phyloP scores from a whole-genome alignment of 2,329 filamentous ascomycete genomes.

The Epichloe glyceriae region DNA sequence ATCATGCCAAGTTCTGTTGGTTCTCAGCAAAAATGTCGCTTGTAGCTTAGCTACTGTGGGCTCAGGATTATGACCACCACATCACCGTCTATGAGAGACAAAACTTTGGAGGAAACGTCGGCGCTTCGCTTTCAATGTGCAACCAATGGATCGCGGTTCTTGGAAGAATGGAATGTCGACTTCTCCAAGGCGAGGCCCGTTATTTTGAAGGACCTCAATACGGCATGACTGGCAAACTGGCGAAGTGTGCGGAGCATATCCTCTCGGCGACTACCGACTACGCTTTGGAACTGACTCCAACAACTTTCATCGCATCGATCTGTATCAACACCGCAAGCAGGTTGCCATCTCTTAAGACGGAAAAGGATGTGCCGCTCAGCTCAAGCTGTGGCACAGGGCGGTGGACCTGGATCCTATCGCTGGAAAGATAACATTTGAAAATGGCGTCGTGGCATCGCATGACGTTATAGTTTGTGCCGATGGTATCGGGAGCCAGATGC shows the following conservation, averaged over 20 bases:
- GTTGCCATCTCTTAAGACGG: too few relatives aligned
- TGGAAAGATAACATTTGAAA: conserved; percentile 35
- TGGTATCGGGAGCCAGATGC: conserved; percentile 47
- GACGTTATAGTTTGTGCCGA: conserved; percentile 48
- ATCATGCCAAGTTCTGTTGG: conserved; percentile 1
- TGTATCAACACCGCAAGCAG: too few relatives aligned
- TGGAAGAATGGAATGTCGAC: conserved; percentile 50
- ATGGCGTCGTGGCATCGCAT: conserved; percentile 32
- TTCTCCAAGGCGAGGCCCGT: conserved; percentile 46
- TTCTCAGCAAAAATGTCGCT: background rate
- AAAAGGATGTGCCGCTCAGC: background rate
- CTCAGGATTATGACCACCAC: conserved; percentile 25
- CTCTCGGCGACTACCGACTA: conserved; percentile 46
- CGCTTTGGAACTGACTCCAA: conserved; percentile 23
- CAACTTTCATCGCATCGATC: too few relatives aligned
- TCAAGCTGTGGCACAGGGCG: conserved; percentile 40
- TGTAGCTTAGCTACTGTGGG: conserved; percentile 26
- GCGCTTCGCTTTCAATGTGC: conserved; percentile 48
- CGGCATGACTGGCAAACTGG: conserved; percentile 52
- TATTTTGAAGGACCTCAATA: conserved; percentile 46
- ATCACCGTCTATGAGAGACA: conserved; percentile 48
- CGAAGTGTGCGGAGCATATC: conserved; percentile 43
- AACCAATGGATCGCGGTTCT: conserved; percentile 50
- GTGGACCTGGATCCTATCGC: conserved; percentile 35
- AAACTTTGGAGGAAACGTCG: conserved; percentile 52